Evolutionary conservation across 148 eudicot species (phyloP).

Genomic region (Silene latifolia): DNA sequence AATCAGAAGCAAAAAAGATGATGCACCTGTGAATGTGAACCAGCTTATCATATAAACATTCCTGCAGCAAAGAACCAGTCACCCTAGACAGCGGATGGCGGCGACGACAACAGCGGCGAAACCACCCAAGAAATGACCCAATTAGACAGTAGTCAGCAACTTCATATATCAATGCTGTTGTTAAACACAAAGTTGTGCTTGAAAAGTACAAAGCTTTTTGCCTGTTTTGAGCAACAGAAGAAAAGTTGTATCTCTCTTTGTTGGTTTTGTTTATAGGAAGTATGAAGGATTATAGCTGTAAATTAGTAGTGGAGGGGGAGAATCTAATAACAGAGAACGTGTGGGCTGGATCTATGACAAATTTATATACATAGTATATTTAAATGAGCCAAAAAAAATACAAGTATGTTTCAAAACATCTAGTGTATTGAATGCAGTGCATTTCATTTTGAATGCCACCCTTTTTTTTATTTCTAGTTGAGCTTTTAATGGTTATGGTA

Average conservation of each 20-base stretch:
- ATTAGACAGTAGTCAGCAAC: background rate
- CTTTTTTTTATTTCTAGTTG: background rate
- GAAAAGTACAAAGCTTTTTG: background rate
- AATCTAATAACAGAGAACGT: constrained; percentile 39
- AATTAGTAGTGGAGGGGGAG: constrained; percentile 31
- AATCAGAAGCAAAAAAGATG: constrained; percentile 5
- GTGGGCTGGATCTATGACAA: constrained; percentile 42
- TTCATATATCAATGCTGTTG: background rate
- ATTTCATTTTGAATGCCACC: constrained; percentile 1
- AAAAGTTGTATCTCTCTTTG: constrained; percentile 9
- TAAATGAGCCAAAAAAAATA: background rate
- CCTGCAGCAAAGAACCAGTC: background rate
- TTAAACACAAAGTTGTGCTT: background rate
- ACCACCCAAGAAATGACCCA: background rate
- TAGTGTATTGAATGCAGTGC: constrained; percentile 7
- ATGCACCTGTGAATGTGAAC: background rate
- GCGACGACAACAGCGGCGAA: background rate
- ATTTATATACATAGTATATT: background rate
- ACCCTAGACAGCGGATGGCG: too few species aligned
- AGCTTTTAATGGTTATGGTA: background rate
- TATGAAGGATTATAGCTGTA: constrained; percentile 8
- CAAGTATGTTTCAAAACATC: constrained; percentile 4
- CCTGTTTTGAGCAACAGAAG: background rate
- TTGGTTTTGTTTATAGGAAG: constrained; percentile 10
- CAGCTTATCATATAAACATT: too few species aligned